phyloP scores from a whole-genome alignment of 176 grass and related monocot genomes.

The Juncus inflexus region DNA sequence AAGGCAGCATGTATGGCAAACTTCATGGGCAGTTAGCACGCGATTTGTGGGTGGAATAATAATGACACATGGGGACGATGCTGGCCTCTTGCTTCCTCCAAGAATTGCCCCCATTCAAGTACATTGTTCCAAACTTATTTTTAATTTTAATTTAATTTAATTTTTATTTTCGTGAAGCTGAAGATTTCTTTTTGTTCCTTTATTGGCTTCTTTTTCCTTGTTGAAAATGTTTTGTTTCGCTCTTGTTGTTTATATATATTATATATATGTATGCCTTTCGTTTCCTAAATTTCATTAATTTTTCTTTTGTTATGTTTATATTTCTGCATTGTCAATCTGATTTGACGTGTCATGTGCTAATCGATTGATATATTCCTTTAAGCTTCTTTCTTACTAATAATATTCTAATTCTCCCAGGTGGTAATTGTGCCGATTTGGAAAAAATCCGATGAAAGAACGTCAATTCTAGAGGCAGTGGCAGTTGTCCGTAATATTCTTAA shows the following conservation, averaged over 20 bases:
- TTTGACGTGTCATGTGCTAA: no score
- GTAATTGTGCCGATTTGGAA: constrained; percentile 98
- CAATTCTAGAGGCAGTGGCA: constrained; percentile 69
- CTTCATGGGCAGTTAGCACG: constrained; percentile 97
- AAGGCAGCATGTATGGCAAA: constrained; percentile 91
- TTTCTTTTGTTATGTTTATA: neutral
- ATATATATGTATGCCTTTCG: no score
- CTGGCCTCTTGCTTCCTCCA: constrained; percentile 95
- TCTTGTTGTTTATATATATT: no score
- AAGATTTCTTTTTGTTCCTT: neutral
- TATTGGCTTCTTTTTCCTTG: no score
- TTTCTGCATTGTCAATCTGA: neutral
- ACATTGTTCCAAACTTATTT: constrained; percentile 10
- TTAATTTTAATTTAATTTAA: neutral
- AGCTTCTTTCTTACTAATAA: no score
- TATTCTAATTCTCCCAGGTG: constrained; percentile 41
- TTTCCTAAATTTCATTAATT: neutral
- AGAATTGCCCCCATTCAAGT: constrained; percentile 96
- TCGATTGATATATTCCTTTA: no score
- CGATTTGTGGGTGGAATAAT: constrained; percentile 93
- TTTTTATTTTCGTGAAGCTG: constrained; percentile 22
- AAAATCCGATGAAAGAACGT: constrained; percentile 60
- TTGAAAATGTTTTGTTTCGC: no score
- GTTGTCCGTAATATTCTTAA: constrained; percentile 61
- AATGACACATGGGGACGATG: constrained; percentile 96